Base-by-base conservation (phyloP, 2,329 filamentous ascomycete species). In the Byssochlamys sp. region DNA sequence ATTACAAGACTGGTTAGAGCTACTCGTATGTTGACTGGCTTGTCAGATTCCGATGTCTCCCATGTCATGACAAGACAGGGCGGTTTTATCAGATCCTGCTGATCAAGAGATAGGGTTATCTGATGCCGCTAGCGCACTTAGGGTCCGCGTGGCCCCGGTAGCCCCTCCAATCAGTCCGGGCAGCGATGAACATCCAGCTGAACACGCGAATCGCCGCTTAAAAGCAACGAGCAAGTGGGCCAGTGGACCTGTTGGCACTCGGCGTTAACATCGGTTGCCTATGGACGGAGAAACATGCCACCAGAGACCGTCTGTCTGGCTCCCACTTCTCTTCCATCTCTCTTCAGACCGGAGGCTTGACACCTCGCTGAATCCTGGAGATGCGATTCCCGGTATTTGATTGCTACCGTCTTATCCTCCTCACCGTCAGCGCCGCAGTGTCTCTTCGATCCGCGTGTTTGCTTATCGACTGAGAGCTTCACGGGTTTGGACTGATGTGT, bases 101-200 rank as follows among this genome's bases (percentile, higher is more conserved):
- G 28, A 53, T 14, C 24, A 6, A 14, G 14, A 14, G 52, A 33
- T 57, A 57, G 45, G 39, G 55, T 57, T 57, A 57, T 57, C 55
- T 54, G 55, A 57, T 57, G 31, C 49, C 29, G 55, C 55, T 57
- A 57, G 52, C 45, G 55, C 19, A 24, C 19, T 51, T 26, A 14
- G 25, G 14, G 25, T n/a, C 49, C 24, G 12, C 25, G 25, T 51
- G 24, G 49, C 49, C 9, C 49, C 25, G 24, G 5, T 26, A 26
- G 49, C 12, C 25, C 49, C 19, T 26, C 24, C 49, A 26, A 28
- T 51, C 4, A 26, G 12, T 51, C 49, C 12, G 2, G 9, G 11
- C 11, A 11, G 5, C n/a, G n/a, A 7, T 24, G 9, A 28, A 12
- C 7, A 7, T 45, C n/a, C 14, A 19, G 19, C 39, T 19, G n/a